Evolutionary conservation across 805 yeast genomes (phyloP), one percentile per base, ranked within the genome.

Genomic region (Scheffersomyces ergatensis): DNA sequence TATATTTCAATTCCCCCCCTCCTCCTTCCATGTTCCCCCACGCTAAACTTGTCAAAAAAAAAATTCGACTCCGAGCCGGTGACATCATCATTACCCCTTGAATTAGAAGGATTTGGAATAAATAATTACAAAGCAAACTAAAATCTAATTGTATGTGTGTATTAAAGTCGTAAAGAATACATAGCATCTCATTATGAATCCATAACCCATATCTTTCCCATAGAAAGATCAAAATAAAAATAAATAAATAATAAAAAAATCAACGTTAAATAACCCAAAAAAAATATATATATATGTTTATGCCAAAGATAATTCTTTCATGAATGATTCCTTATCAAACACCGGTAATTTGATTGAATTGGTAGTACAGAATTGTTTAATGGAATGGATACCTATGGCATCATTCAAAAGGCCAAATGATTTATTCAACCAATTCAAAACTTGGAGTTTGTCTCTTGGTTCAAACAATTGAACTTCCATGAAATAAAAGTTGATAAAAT

Each of bases 401-500:
- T 63, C 65, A n/a, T 52, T 51, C 25, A 56, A 53, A 13, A 38
- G 36, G 2, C 25, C 34, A 37, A 63, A 62, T 12, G 63, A 53
- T 13, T 40, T 18, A 34, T 56, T 51, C 36, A 67, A 55, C 20
- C 42, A 40, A 9, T 47, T 38, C 37, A 67, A 49, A 2, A 65
- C 32, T 12, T 40, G 39, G 6, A 35, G 19, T 19, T 56, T 54
- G 17, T 63, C 66, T 8, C 39, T 40, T 1, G 36, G 13, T 11
- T 49, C 47, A 9, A 27, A 30, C 5, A 65, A 31, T 17, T 45
- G 39, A 6, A 60, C 52, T 38, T 62, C 61, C 46, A 67, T 43
- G 37, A 63, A 62, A 38, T 62, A 65, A 35, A 63, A 63, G 43
- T 61, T 63, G 20, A 67, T 25, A 6, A 57, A 37, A 13, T 50